Evolutionary conservation across 495 filamentous ascomycete species (phyloP), one percentile per base, ranked within the genome.

Genomic region (Penicillium canescens): DNA sequence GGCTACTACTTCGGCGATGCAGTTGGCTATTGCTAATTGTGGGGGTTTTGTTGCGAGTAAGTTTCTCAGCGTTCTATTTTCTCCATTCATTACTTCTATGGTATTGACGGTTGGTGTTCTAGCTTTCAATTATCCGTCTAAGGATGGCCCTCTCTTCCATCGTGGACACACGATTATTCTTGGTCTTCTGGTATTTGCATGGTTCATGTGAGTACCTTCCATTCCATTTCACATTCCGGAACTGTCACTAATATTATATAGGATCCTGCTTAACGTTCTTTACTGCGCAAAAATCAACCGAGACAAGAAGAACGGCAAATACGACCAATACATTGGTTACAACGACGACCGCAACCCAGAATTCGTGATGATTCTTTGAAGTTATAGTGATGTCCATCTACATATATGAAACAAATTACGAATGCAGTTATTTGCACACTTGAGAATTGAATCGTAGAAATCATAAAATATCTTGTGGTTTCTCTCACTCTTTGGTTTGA

Each of bases 301-400:
- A 6, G 85, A 87, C 58, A 89, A 88, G 70, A 70, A 61, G 20
- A 71, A 60, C 4, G 85, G 86, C 13, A 87, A 86, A 50, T 86
- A 87, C 55, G 78, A 78, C 26, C 59, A 76, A 49, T 88, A 77
- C 54, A 67, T 66, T 23, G 83, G 81, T 3, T 83, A 67, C 48
- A 81, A 80, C 3, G 86, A 89, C 60, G 86, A 89, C 54, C 77
- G 86, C 38, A 82, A 89, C 50, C 86, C 86, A 1, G 67, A 72
- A 3, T 89, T 89, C 56, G 81, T 71, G 60, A 73, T 87, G 70
- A 72, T 89, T 31, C 59, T 88, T 43, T 88, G 68, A 71, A 23
- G 18, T 31, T 7, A 31, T 9, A 31, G 6, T 31, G 24, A 26
- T 5, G 24, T 26, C 1, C 24, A 26, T 26, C 24, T 26, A 26